Evolutionary conservation across 2,329 filamentous ascomycete species (phyloP).

Genomic region (Diaporthe eres): DNA sequence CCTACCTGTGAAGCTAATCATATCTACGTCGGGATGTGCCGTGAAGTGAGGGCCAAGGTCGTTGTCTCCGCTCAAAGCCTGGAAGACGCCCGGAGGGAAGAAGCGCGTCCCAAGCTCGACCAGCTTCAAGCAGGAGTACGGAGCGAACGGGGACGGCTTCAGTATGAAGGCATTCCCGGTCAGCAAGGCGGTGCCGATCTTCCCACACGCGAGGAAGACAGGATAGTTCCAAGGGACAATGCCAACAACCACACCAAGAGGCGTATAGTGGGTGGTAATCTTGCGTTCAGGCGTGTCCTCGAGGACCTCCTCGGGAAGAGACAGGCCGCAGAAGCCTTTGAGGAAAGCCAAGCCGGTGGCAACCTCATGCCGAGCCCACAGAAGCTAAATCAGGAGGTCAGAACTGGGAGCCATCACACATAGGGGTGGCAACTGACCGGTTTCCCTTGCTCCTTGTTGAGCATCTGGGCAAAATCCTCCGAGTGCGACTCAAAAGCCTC

Average conservation of each 20-base stretch:
- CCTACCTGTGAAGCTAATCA: constrained; percentile 75
- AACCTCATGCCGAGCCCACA: constrained; percentile 8
- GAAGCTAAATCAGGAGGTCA: background rate
- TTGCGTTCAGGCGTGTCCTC: constrained; percentile 19
- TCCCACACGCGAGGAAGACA: constrained; percentile 47
- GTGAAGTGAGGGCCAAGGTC: constrained; percentile 71
- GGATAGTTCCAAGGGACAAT: constrained; percentile 35
- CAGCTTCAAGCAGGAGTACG: constrained; percentile 71
- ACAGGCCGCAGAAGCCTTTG: background rate
- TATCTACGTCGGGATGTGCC: constrained; percentile 70
- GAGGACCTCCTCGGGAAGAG: constrained; percentile 17
- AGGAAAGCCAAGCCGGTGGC: background rate
- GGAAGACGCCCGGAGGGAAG: constrained; percentile 73
- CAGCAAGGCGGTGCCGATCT: constrained; percentile 69
- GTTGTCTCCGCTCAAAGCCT: constrained; percentile 72
- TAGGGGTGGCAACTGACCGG: background rate
- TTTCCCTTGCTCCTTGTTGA: constrained; percentile 21
- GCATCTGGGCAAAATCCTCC: constrained; percentile 13
- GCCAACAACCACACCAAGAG: constrained; percentile 28
- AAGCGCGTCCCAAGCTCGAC: constrained; percentile 69
- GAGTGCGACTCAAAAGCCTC: background rate
- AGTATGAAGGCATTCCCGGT: constrained; percentile 70
- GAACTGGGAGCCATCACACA: background rate
- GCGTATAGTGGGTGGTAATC: background rate
- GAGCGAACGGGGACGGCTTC: constrained; percentile 71